A percentile compares a stretch with the other conserved stretches of the same genome.
These are phyloP conservation scores for Secale cereale DNA, from an alignment of 176 grass and related monocot species.

Conservation along the genomic window DNA sequence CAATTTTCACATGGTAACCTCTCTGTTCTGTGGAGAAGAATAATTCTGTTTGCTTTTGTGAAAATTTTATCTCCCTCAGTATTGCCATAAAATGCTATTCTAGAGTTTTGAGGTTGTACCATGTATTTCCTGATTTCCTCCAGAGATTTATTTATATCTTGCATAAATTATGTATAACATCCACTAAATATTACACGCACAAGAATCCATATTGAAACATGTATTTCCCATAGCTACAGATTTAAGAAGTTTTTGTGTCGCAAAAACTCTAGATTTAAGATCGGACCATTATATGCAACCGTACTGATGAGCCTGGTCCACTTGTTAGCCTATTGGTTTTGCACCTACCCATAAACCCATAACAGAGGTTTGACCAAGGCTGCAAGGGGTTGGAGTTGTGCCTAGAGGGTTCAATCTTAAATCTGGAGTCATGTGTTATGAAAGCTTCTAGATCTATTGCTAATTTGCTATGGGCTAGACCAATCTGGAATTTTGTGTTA, in stretches of 20 bases:
- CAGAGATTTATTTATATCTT: background rate
- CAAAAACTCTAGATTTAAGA: background rate
- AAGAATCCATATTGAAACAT: background rate
- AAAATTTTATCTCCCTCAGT: background rate
- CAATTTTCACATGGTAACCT: background rate
- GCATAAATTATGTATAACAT: background rate
- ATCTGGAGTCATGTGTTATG: background rate
- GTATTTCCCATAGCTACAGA: background rate
- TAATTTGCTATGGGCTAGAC: background rate
- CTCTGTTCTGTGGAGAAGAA: background rate
- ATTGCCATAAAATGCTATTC: background rate
- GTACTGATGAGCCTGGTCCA: background rate
- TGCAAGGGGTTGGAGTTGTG: background rate
- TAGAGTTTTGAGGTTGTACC: background rate
- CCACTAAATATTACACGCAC: background rate
- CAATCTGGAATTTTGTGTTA: background rate
- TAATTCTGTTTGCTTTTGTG: background rate
- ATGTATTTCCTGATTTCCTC: background rate
- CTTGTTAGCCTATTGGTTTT: background rate
- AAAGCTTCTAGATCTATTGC: background rate
- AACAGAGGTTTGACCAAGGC: background rate
- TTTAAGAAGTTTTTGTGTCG: background rate
- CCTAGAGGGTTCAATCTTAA: background rate
- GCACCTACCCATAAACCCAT: background rate
- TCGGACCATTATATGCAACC: background rate